A percentile compares a stretch with the other conserved stretches of the same genome.
phyloP scores from a whole-genome alignment of 306 rosid species.

The Cucurbita moschata region DNA sequence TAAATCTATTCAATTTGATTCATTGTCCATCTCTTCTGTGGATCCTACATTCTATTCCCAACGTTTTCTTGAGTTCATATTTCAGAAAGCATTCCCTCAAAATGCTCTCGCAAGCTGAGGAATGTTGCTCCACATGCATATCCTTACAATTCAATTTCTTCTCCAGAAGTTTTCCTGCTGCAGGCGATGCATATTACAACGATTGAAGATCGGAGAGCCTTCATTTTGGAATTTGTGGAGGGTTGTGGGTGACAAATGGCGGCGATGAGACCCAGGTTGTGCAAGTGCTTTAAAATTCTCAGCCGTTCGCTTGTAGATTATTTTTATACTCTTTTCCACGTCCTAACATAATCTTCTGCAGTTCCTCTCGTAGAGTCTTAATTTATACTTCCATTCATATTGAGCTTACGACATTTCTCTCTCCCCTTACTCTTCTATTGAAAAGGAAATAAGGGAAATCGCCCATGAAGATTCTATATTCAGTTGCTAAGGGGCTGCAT shows the following conservation, averaged over 20 bases:
- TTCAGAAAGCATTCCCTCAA: conserved; percentile 69
- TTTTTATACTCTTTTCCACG: not conserved
- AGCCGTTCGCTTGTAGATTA: not conserved
- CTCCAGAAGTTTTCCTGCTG: not conserved
- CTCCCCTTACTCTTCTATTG: not conserved
- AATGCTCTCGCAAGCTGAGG: conserved; percentile 25
- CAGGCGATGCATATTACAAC: not conserved
- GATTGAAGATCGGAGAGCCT: not conserved
- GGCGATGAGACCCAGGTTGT: not conserved
- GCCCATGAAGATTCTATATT: not conserved
- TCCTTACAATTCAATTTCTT: not conserved
- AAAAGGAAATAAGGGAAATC: not conserved
- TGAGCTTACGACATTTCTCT: not conserved
- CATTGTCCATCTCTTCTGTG: conserved; percentile 79
- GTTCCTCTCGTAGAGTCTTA: not conserved
- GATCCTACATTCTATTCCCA: conserved; percentile 86
- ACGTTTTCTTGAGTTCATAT: conserved; percentile 79
- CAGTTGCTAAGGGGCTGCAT: not conserved
- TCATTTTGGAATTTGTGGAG: not conserved
- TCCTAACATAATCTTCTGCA: not conserved
- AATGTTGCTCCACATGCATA: conserved; percentile 2
- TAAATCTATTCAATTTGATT: conserved; percentile 81
- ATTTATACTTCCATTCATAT: not conserved
- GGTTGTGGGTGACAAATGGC: not conserved
- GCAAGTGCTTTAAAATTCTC: conserved; percentile 1